Evolutionary conservation across 2,329 filamentous ascomycete genomes (phyloP).

Genomic region (Diaporthe caulivora): DNA sequence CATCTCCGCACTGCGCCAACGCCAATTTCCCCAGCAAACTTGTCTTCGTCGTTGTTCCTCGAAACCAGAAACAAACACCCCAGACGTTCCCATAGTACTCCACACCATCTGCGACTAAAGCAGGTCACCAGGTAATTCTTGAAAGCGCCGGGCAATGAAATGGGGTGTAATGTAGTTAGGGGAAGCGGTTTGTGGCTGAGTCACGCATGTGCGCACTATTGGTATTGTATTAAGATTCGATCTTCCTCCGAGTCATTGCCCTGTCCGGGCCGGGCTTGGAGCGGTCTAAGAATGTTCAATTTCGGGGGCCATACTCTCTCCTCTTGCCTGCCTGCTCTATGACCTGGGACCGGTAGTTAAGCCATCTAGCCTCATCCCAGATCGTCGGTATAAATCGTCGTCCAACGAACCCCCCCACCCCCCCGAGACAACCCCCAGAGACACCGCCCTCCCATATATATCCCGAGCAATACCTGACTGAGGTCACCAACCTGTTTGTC

Average conservation of each 20-base stretch:
- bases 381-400: not conserved
- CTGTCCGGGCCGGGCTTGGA: not conserved
- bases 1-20: too few relatives aligned
- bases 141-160: not conserved
- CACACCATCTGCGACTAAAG: not conserved
- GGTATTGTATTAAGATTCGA: slow-evolving; percentile 18
- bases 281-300: slow-evolving; percentile 23
- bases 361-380: not conserved
- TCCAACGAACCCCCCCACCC: not conserved
- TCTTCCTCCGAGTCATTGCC: slow-evolving; percentile 21
- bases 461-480: slow-evolving; percentile 1
- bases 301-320: not conserved
- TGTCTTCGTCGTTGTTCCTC: not conserved
- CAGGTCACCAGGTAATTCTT: not conserved
- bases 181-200: not conserved
- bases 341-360: not conserved
- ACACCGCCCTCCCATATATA: not conserved
- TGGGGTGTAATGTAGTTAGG: not conserved
- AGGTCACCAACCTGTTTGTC: not conserved
- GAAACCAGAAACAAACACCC: too few relatives aligned
- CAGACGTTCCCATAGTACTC: not conserved
- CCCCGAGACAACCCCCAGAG: not conserved
- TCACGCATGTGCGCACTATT: slow-evolving; percentile 3
- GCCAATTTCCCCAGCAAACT: not conserved
- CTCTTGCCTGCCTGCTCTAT: slow-evolving; percentile 3